A percentile compares a stretch with the other conserved stretches of the same genome.
Conservation (phyloP, 108 stramenopile species). For the Cyclotella distinguenda region DNA sequence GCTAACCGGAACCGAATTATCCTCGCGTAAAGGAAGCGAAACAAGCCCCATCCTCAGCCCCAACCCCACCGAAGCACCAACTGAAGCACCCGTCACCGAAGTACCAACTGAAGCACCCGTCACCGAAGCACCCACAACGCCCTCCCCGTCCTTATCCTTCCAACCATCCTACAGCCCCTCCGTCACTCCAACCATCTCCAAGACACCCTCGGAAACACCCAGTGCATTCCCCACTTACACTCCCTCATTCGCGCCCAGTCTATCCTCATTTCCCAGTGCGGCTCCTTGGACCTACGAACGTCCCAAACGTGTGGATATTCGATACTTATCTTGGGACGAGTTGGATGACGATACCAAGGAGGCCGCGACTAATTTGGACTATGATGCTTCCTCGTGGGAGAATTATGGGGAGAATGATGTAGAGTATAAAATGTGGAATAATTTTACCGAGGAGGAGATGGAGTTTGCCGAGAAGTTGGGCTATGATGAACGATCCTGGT, state of each 20-base stretch:
- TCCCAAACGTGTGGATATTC: slow-evolving; percentile 11
- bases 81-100: too few species aligned
- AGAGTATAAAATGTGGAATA: slow-evolving; percentile 5
- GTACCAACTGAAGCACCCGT: too few species aligned
- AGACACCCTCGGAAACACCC: not conserved
- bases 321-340: slow-evolving; percentile 15
- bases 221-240: not conserved
- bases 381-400: slow-evolving; percentile 16
- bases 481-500: slow-evolving; percentile 24
- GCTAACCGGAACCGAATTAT: too few species aligned
- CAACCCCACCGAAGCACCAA: too few species aligned
- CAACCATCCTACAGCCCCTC: not conserved
- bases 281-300: slow-evolving; percentile 24
- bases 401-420: slow-evolving; percentile 21
- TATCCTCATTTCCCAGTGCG: not conserved
- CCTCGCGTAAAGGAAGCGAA: too few species aligned
- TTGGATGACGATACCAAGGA: not conserved
- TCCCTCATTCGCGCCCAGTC: slow-evolving; percentile 4
- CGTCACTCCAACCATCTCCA: not conserved
- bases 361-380: slow-evolving; percentile 13
- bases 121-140: too few species aligned
- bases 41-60: too few species aligned
- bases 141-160: too few species aligned
- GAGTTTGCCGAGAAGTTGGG: slow-evolving; percentile 10
- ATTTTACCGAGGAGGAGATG: slow-evolving; percentile 8